A percentile compares a stretch with the other conserved stretches of the same genome.
phyloP scores from a whole-genome alignment of 2,329 filamentous ascomycete species.

The Pseudogymnoascus sp. region DNA sequence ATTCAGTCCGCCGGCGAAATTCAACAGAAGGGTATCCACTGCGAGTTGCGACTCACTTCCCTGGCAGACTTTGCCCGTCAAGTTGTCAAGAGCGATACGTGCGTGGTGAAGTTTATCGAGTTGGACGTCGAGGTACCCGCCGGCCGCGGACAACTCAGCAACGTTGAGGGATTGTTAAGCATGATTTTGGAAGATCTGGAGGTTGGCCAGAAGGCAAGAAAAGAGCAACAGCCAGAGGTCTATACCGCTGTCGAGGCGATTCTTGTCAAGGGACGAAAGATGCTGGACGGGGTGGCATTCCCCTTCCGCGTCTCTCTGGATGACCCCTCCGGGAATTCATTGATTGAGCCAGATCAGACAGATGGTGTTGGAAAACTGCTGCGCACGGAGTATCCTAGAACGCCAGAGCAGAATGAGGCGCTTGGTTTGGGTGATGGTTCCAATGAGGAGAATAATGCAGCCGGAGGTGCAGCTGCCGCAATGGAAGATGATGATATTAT shows the following conservation, averaged over 20 bases:
- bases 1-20: conserved; percentile 89
- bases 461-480: conserved; percentile 35
- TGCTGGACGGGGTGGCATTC: conserved; percentile 70
- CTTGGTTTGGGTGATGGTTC: conserved; percentile 68
- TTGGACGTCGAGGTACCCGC: conserved; percentile 89
- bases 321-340: conserved; percentile 92
- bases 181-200: conserved; percentile 76
- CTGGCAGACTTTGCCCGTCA: conserved; percentile 74
- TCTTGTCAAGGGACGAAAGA: conserved; percentile 65
- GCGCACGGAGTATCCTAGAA: conserved; percentile 77
- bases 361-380: conserved; percentile 82
- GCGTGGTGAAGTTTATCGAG: conserved; percentile 79
- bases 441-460: conserved; percentile 42
- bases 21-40: conserved; percentile 80
- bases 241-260: conserved; percentile 72
- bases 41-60: conserved; percentile 70
- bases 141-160: conserved; percentile 85
- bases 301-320: conserved; percentile 86
- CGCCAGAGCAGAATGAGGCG: conserved; percentile 75
- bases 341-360: conserved; percentile 81
- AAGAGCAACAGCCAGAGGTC: conserved; percentile 69
- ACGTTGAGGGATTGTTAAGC: conserved; percentile 79
- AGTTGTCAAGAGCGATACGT: conserved; percentile 87
- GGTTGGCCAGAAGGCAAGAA: conserved; percentile 74
- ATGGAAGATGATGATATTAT: conserved; percentile 68